These are phyloP conservation scores for Spiromastix sp. DNA, from an alignment of 2,329 filamentous ascomycete genomes.

Conservation along the genomic window DNA sequence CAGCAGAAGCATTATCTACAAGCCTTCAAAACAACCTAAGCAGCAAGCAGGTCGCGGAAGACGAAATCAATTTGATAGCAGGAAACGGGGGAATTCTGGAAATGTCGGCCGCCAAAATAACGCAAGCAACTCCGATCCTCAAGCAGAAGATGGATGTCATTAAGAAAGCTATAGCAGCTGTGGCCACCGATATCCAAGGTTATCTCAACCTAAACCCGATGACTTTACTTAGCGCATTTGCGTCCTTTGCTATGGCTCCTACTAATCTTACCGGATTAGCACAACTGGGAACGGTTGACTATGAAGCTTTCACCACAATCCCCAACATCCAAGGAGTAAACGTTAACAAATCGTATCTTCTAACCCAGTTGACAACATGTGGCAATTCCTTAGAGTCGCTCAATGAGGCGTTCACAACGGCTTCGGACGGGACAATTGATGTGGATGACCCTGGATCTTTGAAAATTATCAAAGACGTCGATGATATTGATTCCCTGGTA, in stretches of 20 bases:
- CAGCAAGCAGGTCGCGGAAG: not conserved
- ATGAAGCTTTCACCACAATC: slow-evolving; percentile 1
- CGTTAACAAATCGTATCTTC: slow-evolving; percentile 1
- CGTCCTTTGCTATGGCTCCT: slow-evolving; percentile 1
- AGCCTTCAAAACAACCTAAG: not conserved
- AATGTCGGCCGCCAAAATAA: not conserved
- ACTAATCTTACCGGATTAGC: not conserved
- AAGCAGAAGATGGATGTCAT: not conserved
- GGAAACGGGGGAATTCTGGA: not conserved
- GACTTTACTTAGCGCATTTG: slow-evolving; percentile 1
- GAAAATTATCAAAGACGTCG: slow-evolving; percentile 1
- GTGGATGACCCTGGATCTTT: not conserved
- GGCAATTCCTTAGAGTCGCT: not conserved
- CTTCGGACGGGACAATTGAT: not conserved
- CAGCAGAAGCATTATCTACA: too few relatives aligned
- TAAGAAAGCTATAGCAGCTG: slow-evolving; percentile 1
- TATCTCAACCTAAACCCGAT: not conserved
- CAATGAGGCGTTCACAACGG: not conserved
- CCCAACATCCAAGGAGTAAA: not conserved
- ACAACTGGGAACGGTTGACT: slow-evolving; percentile 1
- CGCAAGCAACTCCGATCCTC: not conserved
- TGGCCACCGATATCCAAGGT: slow-evolving; percentile 1
- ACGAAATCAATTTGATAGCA: too few relatives aligned
- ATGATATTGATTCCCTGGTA: slow-evolving; percentile 2
- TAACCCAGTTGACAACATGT: not conserved